Conservation (phyloP, 1,139 yeast species). For the Yamadazyma triangularis region DNA sequence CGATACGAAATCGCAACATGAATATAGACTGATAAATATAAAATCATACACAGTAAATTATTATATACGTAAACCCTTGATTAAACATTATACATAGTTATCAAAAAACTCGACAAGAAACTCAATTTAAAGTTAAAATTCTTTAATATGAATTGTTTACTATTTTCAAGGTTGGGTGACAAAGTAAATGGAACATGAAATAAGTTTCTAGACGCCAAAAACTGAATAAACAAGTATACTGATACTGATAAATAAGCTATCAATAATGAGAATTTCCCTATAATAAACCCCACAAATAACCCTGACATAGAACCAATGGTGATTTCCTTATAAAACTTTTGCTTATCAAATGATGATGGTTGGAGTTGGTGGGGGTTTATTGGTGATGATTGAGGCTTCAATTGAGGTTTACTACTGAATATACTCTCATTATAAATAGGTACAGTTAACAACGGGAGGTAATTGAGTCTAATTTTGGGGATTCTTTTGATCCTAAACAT, state of each 20-base stretch:
- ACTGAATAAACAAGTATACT: conserved; percentile 50
- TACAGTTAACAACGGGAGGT: conserved; percentile 3
- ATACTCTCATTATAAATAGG: conserved; percentile 5
- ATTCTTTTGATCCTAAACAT: not conserved
- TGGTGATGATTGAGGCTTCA: not conserved
- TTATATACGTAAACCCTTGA: not conserved
- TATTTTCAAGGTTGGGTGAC: conserved; percentile 13
- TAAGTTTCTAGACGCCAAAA: conserved; percentile 55
- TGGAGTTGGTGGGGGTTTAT: too few species aligned
- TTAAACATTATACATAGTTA: conserved; percentile 60
- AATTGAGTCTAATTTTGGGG: not conserved
- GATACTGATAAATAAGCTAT: conserved; percentile 51
- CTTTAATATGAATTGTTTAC: conserved; percentile 51
- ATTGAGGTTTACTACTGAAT: too few species aligned
- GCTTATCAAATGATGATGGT: conserved; percentile 4
- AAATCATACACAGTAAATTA: not conserved
- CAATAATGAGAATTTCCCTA: conserved; percentile 62
- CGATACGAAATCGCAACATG: conserved; percentile 2
- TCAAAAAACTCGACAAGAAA: conserved; percentile 53
- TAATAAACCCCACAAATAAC: conserved; percentile 53
- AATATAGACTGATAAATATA: conserved; percentile 1
- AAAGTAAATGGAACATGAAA: conserved; percentile 40
- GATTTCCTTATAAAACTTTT: conserved; percentile 52
- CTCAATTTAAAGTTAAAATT: conserved; percentile 64
- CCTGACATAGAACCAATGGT: conserved; percentile 69